Conservation (phyloP, 257 asterid species). For the Craterostigma plantagineum region DNA sequence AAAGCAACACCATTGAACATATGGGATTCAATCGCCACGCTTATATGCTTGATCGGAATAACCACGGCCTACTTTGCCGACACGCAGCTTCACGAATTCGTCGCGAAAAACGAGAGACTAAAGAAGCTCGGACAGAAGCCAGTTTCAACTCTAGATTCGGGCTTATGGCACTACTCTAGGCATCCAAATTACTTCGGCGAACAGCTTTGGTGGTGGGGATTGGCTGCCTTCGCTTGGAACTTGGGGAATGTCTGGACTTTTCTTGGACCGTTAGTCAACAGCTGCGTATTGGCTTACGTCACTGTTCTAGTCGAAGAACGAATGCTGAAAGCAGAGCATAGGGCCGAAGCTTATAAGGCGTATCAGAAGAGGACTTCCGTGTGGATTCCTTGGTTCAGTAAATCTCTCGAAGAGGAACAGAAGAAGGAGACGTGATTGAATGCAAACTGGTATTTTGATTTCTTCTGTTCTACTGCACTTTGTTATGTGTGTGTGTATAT, state of each 20-base stretch:
- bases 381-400: constrained; percentile 85
- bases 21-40: constrained; percentile 45
- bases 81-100: constrained; percentile 62
- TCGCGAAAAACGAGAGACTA: constrained; percentile 25
- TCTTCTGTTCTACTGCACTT: not conserved
- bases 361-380: constrained; percentile 64
- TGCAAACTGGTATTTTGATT: no score
- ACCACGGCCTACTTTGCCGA: constrained; percentile 54
- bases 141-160: constrained; percentile 53
- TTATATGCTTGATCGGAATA: constrained; percentile 46
- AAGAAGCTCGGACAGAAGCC: constrained; percentile 29
- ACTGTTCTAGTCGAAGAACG: constrained; percentile 70
- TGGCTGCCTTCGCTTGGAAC: constrained; percentile 54
- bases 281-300: constrained; percentile 68
- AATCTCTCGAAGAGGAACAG: constrained; percentile 9
- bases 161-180: constrained; percentile 68
- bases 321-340: constrained; percentile 53
- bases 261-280: constrained; percentile 52
- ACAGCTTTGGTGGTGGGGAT: constrained; percentile 99
- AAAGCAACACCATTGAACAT: constrained; percentile 22
- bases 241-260: constrained; percentile 47
- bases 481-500: not conserved
- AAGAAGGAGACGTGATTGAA: constrained; percentile 22
- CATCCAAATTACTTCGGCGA: constrained; percentile 94
- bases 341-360: constrained; percentile 53